A percentile compares a stretch with the other conserved stretches of the same genome.
These are phyloP conservation scores for Hirsutella minnesotensis DNA, from an alignment of 2,329 filamentous ascomycete genomes.

Conservation along the genomic window DNA sequence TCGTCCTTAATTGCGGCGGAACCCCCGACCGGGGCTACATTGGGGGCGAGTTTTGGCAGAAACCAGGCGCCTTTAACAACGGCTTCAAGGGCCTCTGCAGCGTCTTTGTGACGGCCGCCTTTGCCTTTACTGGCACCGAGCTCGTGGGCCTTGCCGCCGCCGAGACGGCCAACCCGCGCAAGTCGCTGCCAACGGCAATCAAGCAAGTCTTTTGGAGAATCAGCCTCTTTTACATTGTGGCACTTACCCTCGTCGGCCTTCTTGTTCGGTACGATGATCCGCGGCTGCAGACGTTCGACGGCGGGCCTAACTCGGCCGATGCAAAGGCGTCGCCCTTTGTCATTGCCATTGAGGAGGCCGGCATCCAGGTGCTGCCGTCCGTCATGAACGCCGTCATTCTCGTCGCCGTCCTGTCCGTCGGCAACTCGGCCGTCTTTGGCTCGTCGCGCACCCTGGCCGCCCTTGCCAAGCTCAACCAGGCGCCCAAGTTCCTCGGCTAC, in stretches of 20 bases:
- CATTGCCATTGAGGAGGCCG: slow-evolving; percentile 77
- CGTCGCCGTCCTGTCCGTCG: slow-evolving; percentile 79
- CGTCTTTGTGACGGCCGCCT: slow-evolving; percentile 66
- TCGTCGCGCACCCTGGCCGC: slow-evolving; percentile 83
- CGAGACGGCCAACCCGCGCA: slow-evolving; percentile 67
- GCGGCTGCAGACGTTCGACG: slow-evolving; percentile 44
- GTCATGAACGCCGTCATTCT: slow-evolving; percentile 95
- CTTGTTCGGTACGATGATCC: slow-evolving; percentile 63
- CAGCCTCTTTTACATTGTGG: slow-evolving; percentile 78
- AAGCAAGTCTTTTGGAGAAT: slow-evolving; percentile 97
- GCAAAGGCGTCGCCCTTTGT: slow-evolving; percentile 81
- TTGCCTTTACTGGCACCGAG: slow-evolving; percentile 66
- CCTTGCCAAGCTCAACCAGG: slow-evolving; percentile 77
- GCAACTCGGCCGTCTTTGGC: slow-evolving; percentile 85
- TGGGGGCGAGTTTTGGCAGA: slow-evolving; percentile 62
- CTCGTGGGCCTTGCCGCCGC: slow-evolving; percentile 66
- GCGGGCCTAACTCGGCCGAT: slow-evolving; percentile 36
- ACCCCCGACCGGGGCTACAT: slow-evolving; percentile 65
- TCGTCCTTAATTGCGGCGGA: slow-evolving; percentile 76
- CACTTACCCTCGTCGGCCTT: slow-evolving; percentile 68
- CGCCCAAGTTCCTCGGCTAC: slow-evolving; percentile 65
- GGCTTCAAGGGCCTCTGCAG: slow-evolving; percentile 75
- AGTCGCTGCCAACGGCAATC: slow-evolving; percentile 73
- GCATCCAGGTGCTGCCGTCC: slow-evolving; percentile 69
- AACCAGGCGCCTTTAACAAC: slow-evolving; percentile 75